Percentiles rank a stretch among this genome's conserved stretches.
phyloP scores from a whole-genome alignment of 1,284 basidiomycete species.

The Coniferiporia sulphurascens region DNA sequence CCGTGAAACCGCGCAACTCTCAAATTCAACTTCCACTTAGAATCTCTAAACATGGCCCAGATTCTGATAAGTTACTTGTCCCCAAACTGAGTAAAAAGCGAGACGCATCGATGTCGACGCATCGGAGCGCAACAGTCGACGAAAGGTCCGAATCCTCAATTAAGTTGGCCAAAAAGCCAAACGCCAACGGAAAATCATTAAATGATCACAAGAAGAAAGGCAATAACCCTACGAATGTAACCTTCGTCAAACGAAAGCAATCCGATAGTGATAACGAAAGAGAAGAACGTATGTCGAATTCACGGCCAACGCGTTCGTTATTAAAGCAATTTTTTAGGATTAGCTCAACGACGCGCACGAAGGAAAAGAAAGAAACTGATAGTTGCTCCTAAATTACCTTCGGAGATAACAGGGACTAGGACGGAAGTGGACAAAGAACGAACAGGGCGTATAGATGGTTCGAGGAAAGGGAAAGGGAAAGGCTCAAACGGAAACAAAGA shows the following conservation, averaged over 20 bases:
- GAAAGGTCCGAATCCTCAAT: neutral
- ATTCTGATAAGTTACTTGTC: neutral
- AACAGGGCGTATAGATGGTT: conserved; percentile 5
- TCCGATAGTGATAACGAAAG: conserved; percentile 27
- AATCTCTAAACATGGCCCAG: neutral
- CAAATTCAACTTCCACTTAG: neutral
- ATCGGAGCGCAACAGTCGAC: neutral
- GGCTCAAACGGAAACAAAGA: conserved; percentile 26
- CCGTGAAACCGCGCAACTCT: conserved; percentile 17
- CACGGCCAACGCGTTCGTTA: neutral
- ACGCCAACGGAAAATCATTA: neutral
- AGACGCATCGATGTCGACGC: neutral
- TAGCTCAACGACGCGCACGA: conserved; percentile 49
- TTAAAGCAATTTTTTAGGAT: conserved; percentile 33
- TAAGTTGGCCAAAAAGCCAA: neutral
- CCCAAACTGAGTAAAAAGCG: neutral
- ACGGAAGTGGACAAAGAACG: conserved; percentile 15
- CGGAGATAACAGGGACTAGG: conserved; percentile 5
- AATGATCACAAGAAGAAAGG: neutral
- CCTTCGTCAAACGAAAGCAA: conserved; percentile 3
- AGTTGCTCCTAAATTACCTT: conserved; percentile 31
- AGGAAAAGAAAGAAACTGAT: conserved; percentile 51
- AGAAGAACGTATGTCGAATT: conserved; percentile 25
- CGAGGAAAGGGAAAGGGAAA: conserved; percentile 15
- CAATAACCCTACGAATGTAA: neutral